A percentile compares a stretch with the other conserved stretches of the same genome.
These are phyloP conservation scores for Aciculosporium take DNA, from an alignment of 2,329 filamentous ascomycete species.

Conservation along the genomic window DNA sequence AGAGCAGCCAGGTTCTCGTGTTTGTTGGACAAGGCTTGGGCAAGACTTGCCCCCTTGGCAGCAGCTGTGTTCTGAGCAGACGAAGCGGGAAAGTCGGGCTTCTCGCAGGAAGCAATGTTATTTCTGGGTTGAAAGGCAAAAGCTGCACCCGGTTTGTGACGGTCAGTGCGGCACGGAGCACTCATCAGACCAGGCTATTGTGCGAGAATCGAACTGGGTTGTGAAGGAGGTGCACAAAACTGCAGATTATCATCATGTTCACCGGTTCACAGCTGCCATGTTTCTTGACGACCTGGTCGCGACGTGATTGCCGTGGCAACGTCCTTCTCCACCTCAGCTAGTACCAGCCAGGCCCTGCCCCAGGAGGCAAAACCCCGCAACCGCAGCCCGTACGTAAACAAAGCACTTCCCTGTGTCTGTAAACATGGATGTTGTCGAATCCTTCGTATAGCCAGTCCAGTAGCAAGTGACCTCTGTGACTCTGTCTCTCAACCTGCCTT, in stretches of 20 bases:
- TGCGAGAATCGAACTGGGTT: conserved; percentile 4
- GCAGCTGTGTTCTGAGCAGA: background rate
- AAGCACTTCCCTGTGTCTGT: no score
- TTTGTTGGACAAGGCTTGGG: background rate
- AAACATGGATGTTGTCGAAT: no score
- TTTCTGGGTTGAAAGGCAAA: conserved; percentile 19
- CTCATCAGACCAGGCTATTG: conserved; percentile 9
- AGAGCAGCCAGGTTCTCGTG: conserved; percentile 4
- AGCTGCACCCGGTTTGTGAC: conserved; percentile 16
- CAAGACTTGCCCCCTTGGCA: background rate
- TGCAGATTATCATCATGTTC: conserved; percentile 6
- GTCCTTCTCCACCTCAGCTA: background rate
- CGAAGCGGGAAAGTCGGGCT: conserved; percentile 10
- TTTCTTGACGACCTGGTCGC: conserved; percentile 10
- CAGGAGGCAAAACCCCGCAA: background rate
- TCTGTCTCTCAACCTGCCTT: no score
- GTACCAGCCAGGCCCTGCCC: background rate
- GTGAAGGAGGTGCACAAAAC: background rate
- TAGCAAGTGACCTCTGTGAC: no score
- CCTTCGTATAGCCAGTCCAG: no score
- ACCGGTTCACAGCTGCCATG: conserved; percentile 7
- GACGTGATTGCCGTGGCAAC: conserved; percentile 20
- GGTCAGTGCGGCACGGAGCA: conserved; percentile 6
- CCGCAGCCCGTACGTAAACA: background rate
- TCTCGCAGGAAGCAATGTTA: conserved; percentile 14